A percentile compares a stretch with the other conserved stretches of the same genome.
Evolutionary conservation across 2,329 filamentous ascomycete genomes (phyloP).

Genomic region (Tolypocladium ovalisporum): DNA sequence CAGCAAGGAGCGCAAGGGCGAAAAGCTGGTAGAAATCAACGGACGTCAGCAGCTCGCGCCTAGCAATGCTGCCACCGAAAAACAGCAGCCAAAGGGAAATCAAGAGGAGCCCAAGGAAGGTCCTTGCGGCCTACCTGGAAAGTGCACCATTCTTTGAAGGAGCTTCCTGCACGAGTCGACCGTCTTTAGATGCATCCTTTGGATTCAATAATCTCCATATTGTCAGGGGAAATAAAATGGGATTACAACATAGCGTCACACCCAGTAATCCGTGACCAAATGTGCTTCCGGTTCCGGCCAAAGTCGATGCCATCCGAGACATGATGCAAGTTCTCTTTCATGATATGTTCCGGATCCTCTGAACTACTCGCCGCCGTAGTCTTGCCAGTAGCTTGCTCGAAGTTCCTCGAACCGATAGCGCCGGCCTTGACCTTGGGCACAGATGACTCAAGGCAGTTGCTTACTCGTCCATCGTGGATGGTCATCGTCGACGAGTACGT

Average conservation of each 20-base stretch:
- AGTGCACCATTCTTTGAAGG: conserved; percentile 56
- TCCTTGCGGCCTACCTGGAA: conserved; percentile 66
- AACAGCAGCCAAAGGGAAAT: conserved; percentile 15
- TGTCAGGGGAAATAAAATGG: too few species aligned
- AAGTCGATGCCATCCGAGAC: conserved; percentile 12
- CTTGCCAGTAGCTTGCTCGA: conserved; percentile 15
- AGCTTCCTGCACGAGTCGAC: neutral
- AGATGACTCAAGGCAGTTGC: conserved; percentile 20
- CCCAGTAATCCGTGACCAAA: too few species aligned
- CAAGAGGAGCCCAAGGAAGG: conserved; percentile 46
- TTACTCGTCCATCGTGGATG: conserved; percentile 26
- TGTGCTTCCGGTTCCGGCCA: too few species aligned
- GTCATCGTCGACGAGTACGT: conserved; percentile 26
- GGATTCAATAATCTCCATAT: neutral
- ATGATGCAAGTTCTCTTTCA: conserved; percentile 14
- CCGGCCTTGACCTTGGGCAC: conserved; percentile 25
- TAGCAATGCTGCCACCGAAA: neutral
- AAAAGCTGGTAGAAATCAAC: conserved; percentile 13
- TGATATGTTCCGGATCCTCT: conserved; percentile 8
- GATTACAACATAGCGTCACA: too few species aligned
- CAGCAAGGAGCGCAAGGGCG: conserved; percentile 12
- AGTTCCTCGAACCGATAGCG: conserved; percentile 23
- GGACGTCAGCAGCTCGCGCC: conserved; percentile 8
- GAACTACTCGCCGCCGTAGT: too few species aligned
- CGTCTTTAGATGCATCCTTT: neutral